Percentiles rank a stretch among this genome's conserved stretches.
phyloP scores from a whole-genome alignment of 805 yeast species.

The Candida suzukii region DNA sequence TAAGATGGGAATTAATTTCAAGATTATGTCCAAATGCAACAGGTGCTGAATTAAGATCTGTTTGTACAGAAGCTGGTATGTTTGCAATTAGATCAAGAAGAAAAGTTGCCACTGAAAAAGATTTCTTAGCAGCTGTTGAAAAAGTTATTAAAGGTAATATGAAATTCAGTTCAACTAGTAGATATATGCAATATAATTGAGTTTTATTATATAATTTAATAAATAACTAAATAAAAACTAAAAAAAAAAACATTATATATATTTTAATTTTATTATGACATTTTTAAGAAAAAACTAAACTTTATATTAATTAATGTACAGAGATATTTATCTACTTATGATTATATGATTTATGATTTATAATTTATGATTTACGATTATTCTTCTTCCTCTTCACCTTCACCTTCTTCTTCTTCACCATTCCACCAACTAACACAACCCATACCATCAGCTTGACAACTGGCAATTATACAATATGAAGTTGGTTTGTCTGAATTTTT shows the following conservation, averaged over 20 bases:
- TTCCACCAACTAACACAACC: constrained; percentile 98
- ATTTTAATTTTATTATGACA: too few species aligned
- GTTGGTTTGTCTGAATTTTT: constrained; percentile 40
- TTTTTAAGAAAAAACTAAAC: too few species aligned
- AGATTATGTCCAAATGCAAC: constrained; percentile 97
- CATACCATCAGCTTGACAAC: constrained; percentile 95
- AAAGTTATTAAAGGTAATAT: constrained; percentile 97
- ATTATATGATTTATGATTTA: too few species aligned
- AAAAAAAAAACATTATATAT: background rate
- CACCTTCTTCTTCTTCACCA: too few species aligned
- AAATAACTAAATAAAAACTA: too few species aligned
- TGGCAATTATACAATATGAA: constrained; percentile 79
- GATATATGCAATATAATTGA: constrained; percentile 96
- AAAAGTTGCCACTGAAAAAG: constrained; percentile 97
- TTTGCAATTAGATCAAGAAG: constrained; percentile 97
- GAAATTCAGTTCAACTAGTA: constrained; percentile 94
- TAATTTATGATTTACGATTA: too few species aligned
- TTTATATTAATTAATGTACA: too few species aligned
- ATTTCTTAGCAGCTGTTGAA: constrained; percentile 94
- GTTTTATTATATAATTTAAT: background rate
- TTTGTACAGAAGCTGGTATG: constrained; percentile 99
- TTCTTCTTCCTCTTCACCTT: too few species aligned
- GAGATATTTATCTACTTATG: too few species aligned
- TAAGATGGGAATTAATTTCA: constrained; percentile 97
- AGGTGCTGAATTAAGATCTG: constrained; percentile 97